Evolutionary conservation across 306 rosid genomes (phyloP).

Genomic region (Cicer bijugum): DNA sequence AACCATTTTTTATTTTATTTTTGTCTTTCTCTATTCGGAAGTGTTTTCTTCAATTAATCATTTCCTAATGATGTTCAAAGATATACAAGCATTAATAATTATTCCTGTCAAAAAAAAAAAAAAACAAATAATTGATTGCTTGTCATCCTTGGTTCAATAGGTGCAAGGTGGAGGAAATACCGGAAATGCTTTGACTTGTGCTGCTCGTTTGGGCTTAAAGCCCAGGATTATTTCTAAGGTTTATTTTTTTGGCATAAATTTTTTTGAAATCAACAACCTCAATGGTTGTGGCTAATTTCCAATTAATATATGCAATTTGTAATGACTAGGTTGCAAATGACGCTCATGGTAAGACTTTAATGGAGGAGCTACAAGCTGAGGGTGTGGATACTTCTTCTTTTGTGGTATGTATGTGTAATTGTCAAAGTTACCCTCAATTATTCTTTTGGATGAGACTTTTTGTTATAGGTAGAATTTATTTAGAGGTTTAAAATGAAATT

Average conservation of each 20-base stretch:
- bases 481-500: too few relatives aligned
- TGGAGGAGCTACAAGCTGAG: constrained; percentile 54
- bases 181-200: constrained; percentile 83
- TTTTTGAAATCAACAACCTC: constrained; percentile 7
- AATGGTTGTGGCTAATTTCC: constrained; percentile 25
- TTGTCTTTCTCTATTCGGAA: too few relatives aligned
- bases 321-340: constrained; percentile 57
- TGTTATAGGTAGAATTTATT: too few relatives aligned
- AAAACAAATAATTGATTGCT: constrained; percentile 35
- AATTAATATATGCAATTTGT: constrained; percentile 39
- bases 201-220: constrained; percentile 81
- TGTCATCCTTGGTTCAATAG: constrained; percentile 52
- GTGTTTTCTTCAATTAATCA: background rate
- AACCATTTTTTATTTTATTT: too few relatives aligned
- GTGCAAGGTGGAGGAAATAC: constrained; percentile 92
- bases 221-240: constrained; percentile 89
- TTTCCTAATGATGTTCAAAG: background rate
- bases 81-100: background rate
- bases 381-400: constrained; percentile 57
- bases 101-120: background rate
- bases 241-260: background rate
- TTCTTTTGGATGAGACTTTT: too few relatives aligned
- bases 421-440: background rate
- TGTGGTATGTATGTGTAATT: constrained; percentile 45
- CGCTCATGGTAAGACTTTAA: constrained; percentile 49